Percentiles rank a stretch among this genome's conserved stretches.
phyloP scores from a whole-genome alignment of 306 rosid genomes.

The Argentina anserina region DNA sequence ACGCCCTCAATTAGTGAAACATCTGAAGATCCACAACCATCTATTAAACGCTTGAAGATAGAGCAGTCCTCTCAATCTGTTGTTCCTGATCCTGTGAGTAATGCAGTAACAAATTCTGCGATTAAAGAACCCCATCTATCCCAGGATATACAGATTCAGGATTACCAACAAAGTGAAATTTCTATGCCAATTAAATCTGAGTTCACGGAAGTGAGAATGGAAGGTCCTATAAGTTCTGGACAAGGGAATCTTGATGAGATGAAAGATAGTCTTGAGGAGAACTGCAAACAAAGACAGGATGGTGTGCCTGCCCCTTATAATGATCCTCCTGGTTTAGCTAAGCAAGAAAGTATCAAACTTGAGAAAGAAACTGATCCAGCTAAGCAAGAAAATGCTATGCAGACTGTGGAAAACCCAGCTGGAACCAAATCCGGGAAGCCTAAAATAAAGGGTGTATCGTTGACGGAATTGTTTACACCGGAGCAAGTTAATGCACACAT shows the following conservation, averaged over 20 bases:
- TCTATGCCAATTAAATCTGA: slow-evolving; percentile 55
- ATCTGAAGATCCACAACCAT: slow-evolving; percentile 67
- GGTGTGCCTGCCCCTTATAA: slow-evolving; percentile 38
- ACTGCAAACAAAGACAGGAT: slow-evolving; percentile 36
- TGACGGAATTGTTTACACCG: slow-evolving; percentile 89
- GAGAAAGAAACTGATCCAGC: slow-evolving; percentile 66
- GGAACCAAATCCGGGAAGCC: slow-evolving; percentile 97
- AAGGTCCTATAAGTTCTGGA: slow-evolving; percentile 36
- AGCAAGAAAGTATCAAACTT: slow-evolving; percentile 53
- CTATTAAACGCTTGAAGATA: slow-evolving; percentile 76
- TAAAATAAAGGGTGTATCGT: slow-evolving; percentile 88
- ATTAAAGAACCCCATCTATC: slow-evolving; percentile 42
- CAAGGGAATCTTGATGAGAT: slow-evolving; percentile 46
- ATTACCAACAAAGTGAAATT: slow-evolving; percentile 42
- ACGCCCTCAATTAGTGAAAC: slow-evolving; percentile 43
- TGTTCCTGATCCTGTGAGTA: slow-evolving; percentile 51
- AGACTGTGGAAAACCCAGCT: slow-evolving; percentile 47
- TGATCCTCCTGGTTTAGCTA: slow-evolving; percentile 49
- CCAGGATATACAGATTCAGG: slow-evolving; percentile 49
- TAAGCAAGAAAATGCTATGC: slow-evolving; percentile 52
- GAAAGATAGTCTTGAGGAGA: slow-evolving; percentile 45
- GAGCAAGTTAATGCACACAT: slow-evolving; percentile 92
- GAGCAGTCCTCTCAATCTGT: slow-evolving; percentile 60
- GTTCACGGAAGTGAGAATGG: slow-evolving; percentile 56
- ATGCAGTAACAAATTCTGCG: slow-evolving; percentile 42